phyloP scores from a whole-genome alignment of 805 yeast species.

The Sugiyamaella lignohabitans region DNA sequence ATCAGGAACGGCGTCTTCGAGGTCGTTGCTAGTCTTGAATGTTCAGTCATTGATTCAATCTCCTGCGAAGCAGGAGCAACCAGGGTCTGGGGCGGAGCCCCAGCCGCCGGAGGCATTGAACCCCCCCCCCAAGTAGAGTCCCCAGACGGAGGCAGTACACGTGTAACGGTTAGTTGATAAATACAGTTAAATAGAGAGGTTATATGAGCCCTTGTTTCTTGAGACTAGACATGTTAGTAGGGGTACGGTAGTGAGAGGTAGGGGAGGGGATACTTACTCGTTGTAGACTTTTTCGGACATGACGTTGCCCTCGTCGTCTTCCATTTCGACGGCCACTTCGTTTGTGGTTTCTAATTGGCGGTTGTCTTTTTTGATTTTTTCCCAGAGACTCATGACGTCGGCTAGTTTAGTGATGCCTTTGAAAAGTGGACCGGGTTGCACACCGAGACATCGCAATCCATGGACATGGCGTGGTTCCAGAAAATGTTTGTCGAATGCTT shows the following conservation, averaged over 20 bases:
- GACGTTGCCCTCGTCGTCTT: slow-evolving; percentile 89
- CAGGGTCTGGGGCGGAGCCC: not conserved
- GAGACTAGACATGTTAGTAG: too few species aligned
- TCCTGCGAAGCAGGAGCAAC: too few species aligned
- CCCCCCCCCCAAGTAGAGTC: too few species aligned
- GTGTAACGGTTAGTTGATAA: too few species aligned
- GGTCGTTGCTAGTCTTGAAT: too few species aligned
- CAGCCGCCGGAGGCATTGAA: slow-evolving; percentile 1
- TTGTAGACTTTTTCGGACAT: slow-evolving; percentile 77
- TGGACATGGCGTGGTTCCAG: slow-evolving; percentile 58
- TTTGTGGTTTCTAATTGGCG: slow-evolving; percentile 36
- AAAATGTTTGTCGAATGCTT: slow-evolving; percentile 69
- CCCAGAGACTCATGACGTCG: slow-evolving; percentile 59
- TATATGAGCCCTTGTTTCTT: slow-evolving; percentile 63
- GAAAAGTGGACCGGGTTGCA: slow-evolving; percentile 49
- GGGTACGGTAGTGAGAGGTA: not conserved
- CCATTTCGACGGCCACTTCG: slow-evolving; percentile 69
- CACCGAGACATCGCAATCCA: slow-evolving; percentile 71
- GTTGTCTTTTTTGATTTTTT: slow-evolving; percentile 35
- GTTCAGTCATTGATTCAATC: too few species aligned
- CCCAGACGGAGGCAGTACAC: not conserved
- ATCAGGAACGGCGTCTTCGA: too few species aligned
- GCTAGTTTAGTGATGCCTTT: slow-evolving; percentile 58
- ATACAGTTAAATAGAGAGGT: too few species aligned
- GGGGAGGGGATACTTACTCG: slow-evolving; percentile 37